Base-by-base conservation (phyloP, 2,329 filamentous ascomycete genomes). In the Exophiala calicioides region DNA sequence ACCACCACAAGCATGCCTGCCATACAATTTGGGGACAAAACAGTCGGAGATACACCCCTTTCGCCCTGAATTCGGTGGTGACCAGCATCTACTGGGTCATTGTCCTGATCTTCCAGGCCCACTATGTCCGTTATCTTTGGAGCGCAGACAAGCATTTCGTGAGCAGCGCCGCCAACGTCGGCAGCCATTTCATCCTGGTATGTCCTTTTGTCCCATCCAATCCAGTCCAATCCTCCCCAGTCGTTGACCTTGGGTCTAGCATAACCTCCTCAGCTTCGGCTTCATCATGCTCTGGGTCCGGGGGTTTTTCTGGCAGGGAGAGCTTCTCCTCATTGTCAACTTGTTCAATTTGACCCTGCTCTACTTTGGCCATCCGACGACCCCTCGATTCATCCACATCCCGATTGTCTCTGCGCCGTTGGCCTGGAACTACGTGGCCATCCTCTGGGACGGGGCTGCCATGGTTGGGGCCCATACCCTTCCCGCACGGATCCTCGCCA, bases 361-460 rank as follows among this genome's bases (percentile, higher is more conserved):
- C 23, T 95, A 95, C 72, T 90, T 91, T 79, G 82, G 85, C 53
- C 85, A 94, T 71, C 77, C 78, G 15, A 79, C 78, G 0, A 84
- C 85, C 44, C 81, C 86, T 3, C 77, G 82, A 50, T 81, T 86
- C 60, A 87, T 95, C 58, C 89, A 95, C 68, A 72, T 83, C 8
- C 81, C 88, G 4, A 82, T 83, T 33, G 81, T 90, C 16, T 84
- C 85, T 12, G 87, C 83, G 0, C 90, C 90, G 4, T 74, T 95
- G 58, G 87, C 85, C 1, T 95, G 88, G 87, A 90, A 85, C 10
- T 87, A 93, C 62, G 82, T 91, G 10, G 86, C 87, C 21, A 76
- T 95, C 42, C 91, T 90, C 74, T 95, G 88, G 88, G 88, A 89
- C 59, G 90, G 90, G 6, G 88, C 90, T 15, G 83, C 90, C 36